These are phyloP conservation scores for Globisporangium emineosum DNA, from an alignment of 352 stramenopile species.

Conservation along the genomic window DNA sequence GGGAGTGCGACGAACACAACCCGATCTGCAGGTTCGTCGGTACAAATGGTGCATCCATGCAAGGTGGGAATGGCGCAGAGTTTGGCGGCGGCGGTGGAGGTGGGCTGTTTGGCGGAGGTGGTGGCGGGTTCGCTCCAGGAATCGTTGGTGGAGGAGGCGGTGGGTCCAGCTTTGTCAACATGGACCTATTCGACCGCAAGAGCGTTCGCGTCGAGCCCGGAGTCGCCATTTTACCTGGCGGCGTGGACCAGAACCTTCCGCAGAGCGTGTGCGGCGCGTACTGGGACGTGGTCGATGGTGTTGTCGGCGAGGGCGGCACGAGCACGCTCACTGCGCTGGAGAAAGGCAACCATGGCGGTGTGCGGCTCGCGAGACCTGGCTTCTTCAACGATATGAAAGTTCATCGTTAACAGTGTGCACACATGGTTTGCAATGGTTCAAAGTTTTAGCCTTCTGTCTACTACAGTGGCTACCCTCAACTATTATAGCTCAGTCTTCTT, in stretches of 20 bases:
- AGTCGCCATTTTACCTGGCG: slow-evolving; percentile 35
- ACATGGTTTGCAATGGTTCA: neutral
- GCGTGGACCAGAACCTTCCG: slow-evolving; percentile 50
- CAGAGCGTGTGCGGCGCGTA: slow-evolving; percentile 43
- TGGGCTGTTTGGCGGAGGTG: slow-evolving; percentile 61
- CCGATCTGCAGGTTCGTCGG: slow-evolving; percentile 60
- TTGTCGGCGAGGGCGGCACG: slow-evolving; percentile 55
- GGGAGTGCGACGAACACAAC: slow-evolving; percentile 56
- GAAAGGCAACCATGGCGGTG: slow-evolving; percentile 57
- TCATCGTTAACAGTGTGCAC: slow-evolving; percentile 27
- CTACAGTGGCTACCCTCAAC: too few relatives aligned
- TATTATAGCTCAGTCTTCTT: neutral
- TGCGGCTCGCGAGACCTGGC: slow-evolving; percentile 51
- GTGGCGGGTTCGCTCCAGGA: slow-evolving; percentile 63
- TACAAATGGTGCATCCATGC: slow-evolving; percentile 42
- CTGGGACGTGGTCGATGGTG: slow-evolving; percentile 55
- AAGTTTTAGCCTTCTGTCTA: too few relatives aligned
- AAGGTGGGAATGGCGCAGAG: slow-evolving; percentile 66
- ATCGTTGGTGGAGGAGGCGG: slow-evolving; percentile 67
- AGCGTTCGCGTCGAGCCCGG: slow-evolving; percentile 43
- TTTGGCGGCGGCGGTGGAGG: slow-evolving; percentile 68
- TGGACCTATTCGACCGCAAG: slow-evolving; percentile 32
- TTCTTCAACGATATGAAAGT: slow-evolving; percentile 83
- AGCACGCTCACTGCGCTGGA: slow-evolving; percentile 25
- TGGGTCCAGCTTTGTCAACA: slow-evolving; percentile 63